These are phyloP conservation scores for Capsella rubella DNA, from an alignment of 441 rosid species.

Conservation along the genomic window DNA sequence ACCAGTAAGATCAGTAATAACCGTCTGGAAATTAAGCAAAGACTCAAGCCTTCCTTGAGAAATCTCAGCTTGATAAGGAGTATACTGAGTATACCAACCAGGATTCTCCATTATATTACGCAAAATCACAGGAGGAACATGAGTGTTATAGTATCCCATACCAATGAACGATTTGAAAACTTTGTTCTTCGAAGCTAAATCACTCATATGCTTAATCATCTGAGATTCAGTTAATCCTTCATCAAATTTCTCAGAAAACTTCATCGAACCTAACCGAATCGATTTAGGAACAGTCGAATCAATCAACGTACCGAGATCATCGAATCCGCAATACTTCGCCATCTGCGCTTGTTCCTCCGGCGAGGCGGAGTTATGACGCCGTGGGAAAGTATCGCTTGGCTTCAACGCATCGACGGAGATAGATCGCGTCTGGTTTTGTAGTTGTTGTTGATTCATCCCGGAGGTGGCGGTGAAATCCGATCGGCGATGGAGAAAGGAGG, in stretches of 20 bases:
- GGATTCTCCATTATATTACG: conserved; percentile 96
- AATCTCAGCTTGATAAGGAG: conserved; percentile 97
- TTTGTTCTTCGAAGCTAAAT: conserved; percentile 79
- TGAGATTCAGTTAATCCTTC: conserved; percentile 86
- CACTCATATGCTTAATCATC: conserved; percentile 79
- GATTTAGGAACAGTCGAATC: conserved; percentile 94
- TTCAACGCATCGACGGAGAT: conserved; percentile 79
- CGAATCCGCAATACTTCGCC: conserved; percentile 82
- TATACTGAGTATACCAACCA: conserved; percentile 97
- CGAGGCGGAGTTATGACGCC: conserved; percentile 92
- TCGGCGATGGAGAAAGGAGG: conserved; percentile 55
- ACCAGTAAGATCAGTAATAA: conserved; percentile 90
- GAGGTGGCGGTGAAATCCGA: background rate
- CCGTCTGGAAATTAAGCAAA: conserved; percentile 82
- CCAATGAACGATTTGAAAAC: conserved; percentile 87
- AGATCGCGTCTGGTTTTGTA: conserved; percentile 48
- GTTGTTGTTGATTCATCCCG: background rate
- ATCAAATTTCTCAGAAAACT: conserved; percentile 72
- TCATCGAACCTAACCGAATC: conserved; percentile 81
- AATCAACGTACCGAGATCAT: conserved; percentile 61
- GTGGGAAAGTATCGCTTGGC: conserved; percentile 77
- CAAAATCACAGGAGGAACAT: conserved; percentile 88
- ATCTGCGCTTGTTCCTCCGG: conserved; percentile 83
- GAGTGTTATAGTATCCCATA: conserved; percentile 93
- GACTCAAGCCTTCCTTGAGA: conserved; percentile 94